These are phyloP conservation scores for Bauhinia variegata DNA, from an alignment of 306 rosid species.

Conservation along the genomic window DNA sequence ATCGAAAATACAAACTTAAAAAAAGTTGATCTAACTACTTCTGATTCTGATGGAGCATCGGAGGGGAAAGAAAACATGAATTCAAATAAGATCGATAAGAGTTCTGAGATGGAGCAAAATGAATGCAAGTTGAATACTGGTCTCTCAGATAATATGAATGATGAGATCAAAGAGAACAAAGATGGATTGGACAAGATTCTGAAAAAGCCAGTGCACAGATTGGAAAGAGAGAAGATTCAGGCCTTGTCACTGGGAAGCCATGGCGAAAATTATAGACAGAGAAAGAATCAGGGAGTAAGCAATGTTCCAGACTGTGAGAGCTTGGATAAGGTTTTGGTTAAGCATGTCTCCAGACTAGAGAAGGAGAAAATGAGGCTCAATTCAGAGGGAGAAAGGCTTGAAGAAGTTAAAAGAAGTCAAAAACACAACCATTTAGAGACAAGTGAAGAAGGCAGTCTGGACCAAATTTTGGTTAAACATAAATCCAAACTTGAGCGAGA, in stretches of 20 bases:
- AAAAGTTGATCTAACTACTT: slow-evolving; percentile 28
- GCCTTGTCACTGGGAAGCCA: slow-evolving; percentile 47
- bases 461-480: slow-evolving; percentile 54
- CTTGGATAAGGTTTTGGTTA: slow-evolving; percentile 72
- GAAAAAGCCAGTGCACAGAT: slow-evolving; percentile 65
- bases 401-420: slow-evolving; percentile 45
- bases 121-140: neutral
- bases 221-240: slow-evolving; percentile 69
- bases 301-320: slow-evolving; percentile 60
- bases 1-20: slow-evolving; percentile 33
- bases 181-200: slow-evolving; percentile 66
- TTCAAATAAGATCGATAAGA: slow-evolving; percentile 23
- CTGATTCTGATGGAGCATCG: slow-evolving; percentile 40
- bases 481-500: slow-evolving; percentile 80
- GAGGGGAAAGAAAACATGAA: slow-evolving; percentile 68
- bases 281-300: slow-evolving; percentile 37
- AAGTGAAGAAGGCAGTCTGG: slow-evolving; percentile 55
- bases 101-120: slow-evolving; percentile 36
- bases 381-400: slow-evolving; percentile 42
- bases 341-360: slow-evolving; percentile 81
- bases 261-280: slow-evolving; percentile 37
- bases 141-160: neutral
- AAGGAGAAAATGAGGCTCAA: slow-evolving; percentile 64
- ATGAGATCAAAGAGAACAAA: slow-evolving; percentile 31
- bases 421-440: slow-evolving; percentile 33